Base-by-base conservation (phyloP, 352 stramenopile genomes). In the Elongisporangium senticosum region DNA sequence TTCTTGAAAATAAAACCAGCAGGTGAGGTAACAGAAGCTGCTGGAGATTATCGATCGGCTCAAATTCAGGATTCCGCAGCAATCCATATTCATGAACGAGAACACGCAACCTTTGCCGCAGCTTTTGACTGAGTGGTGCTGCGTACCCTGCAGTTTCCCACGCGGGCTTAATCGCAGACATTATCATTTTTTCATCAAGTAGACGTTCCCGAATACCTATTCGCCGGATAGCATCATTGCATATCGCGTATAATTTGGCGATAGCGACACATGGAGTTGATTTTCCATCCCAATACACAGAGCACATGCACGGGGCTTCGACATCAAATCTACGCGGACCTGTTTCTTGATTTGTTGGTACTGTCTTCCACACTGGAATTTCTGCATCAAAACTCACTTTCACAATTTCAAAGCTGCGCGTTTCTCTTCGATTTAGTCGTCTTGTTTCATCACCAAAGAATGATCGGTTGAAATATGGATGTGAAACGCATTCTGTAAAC, bases 391-490 rank as follows among this genome's bases (percentile, higher is more conserved):
- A 69, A 21, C 68, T 86, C 15, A 89, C 72, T 64, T 89, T 87
- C 1, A 92, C 74, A 20, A 89, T 68, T 56, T 90, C 79, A 56
- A 88, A 84, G 48, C 79, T 90, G 23, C 76, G 69, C 4, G 70
- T 69, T 55, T 86, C 70, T 17, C 71, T 67, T 15, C 68, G 69
- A 65, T 71, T 85, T 19, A 84, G 39, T 14, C 71, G 65, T 15
- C 68, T 69, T 19, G 72, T 71, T 59, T 84, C 72, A 19, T 89
- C 72, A 13, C 68, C 66, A 63, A 86, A 91, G 53, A 92, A 92
- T 24, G 79, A 83, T 22, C 67, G 72, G 15, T 79, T 79, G 40
- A 90, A 92, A 49, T 89, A 92, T n/a, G 82, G 82, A 40, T 92
- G 82, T 1, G 75, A 83, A 17, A 89, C 76, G 51, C 74, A 88